These are phyloP conservation scores for Chytriomyces hyalinus DNA, from an alignment of 192 early-diverging fungal species.

Conservation along the genomic window DNA sequence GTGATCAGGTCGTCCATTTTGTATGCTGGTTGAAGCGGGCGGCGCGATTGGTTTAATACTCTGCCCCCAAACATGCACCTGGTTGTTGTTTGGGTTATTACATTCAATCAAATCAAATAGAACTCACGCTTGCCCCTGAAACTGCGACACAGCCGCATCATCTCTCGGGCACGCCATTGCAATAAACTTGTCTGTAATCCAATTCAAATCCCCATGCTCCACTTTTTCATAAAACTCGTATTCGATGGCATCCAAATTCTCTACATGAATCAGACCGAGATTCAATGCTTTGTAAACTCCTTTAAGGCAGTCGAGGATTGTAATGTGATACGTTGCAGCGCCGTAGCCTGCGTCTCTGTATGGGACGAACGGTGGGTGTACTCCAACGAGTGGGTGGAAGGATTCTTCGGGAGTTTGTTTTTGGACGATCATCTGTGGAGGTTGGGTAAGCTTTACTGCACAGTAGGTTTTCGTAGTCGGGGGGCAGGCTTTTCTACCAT, in stretches of 20 bases:
- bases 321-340: slow-evolving; percentile 66
- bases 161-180: slow-evolving; percentile 72
- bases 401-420: slow-evolving; percentile 70
- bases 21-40: slow-evolving; percentile 49
- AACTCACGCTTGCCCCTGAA: not conserved
- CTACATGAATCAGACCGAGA: slow-evolving; percentile 64
- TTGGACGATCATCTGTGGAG: slow-evolving; percentile 59
- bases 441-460: not conserved
- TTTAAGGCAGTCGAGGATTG: slow-evolving; percentile 69
- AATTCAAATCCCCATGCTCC: slow-evolving; percentile 76
- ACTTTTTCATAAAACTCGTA: slow-evolving; percentile 77
- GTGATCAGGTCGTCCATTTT: slow-evolving; percentile 55
- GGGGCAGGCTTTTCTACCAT: slow-evolving; percentile 55
- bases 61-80: not conserved
- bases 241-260: slow-evolving; percentile 65
- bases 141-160: slow-evolving; percentile 33
- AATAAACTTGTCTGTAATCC: slow-evolving; percentile 75
- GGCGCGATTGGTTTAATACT: too few relatives aligned
- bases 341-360: slow-evolving; percentile 78
- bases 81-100: not conserved
- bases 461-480: not conserved
- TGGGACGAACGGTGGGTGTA: slow-evolving; percentile 61
- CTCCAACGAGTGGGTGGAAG: slow-evolving; percentile 52
- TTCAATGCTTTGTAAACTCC: slow-evolving; percentile 66
- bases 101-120: too few relatives aligned